Base-by-base conservation (phyloP, 2,329 filamentous ascomycete species). In the Botrytis porri region DNA sequence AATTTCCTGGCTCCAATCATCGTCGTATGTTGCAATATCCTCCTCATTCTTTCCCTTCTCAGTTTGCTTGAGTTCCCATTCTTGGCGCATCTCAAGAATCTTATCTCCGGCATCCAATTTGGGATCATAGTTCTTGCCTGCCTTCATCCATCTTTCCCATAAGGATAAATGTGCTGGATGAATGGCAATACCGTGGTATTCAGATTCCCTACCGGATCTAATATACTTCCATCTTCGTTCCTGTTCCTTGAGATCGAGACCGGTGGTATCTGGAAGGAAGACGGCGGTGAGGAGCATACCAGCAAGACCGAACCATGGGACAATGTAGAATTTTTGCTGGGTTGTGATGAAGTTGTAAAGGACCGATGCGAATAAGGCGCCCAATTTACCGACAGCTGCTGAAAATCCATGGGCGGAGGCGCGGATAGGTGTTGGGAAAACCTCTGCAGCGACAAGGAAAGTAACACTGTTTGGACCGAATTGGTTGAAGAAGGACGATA, bases 401-500 rank as follows among this genome's bases (percentile, higher is more conserved):
- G 93, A 94, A 84, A 98, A 93, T 73, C 95, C 95, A 86, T 98
- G 95, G 69, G 95, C 95, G 29, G 93, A 94, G 77, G 95, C 95
- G 79, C 95, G 94, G 78, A 98, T 90, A 16, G 95, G 93, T 0
- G 95, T 97, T 16, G 95, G 95, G 87, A 93, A 98, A n/a, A 97
- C 94, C 82, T 98, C 95, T 61, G 94, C 95, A 61, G 95, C 95
- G 51, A 97, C 93, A 77, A 98, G 89, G 92, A 98, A 98, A 75
- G 95, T 97, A 79, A 98, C 94, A 64, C 74, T 74, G 88, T 98
- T 98, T 83, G 95, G 95, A 20, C 95, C 95, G 80, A 98, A 98
- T 82, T 98, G 95, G 88, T 98, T 98, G 90, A 98, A 98, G 87
- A 98, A 98, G 37, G 93, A 97, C 12, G 94, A 97, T 78, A 98